These are phyloP conservation scores for Pleurotus tuoliensis DNA, from an alignment of 768 basidiomycete species.

Conservation along the genomic window DNA sequence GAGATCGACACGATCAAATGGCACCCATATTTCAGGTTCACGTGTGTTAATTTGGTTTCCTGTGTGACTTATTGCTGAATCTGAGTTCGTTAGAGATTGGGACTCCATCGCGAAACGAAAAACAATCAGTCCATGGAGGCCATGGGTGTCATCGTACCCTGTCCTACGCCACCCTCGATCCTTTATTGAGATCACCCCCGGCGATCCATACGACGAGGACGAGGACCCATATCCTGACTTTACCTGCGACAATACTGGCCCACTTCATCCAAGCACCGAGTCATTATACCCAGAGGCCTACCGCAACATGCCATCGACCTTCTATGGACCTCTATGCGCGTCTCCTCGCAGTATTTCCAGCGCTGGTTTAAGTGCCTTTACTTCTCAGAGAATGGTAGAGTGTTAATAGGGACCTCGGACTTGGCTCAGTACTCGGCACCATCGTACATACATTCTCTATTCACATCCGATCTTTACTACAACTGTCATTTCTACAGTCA, in stretches of 20 bases:
- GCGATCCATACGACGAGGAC: not conserved
- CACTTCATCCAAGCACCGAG: not conserved
- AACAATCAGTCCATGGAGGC: conserved; percentile 6
- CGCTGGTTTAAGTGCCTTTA: no score
- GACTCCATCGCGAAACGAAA: not conserved
- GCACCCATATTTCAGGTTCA: not conserved
- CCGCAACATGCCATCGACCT: conserved; percentile 10
- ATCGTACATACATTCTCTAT: no score
- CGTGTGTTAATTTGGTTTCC: not conserved
- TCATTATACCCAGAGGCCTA: not conserved
- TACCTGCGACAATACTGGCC: not conserved
- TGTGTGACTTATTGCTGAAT: no score
- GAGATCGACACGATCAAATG: not conserved
- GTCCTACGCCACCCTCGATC: not conserved
- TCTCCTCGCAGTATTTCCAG: no score
- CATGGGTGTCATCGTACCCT: not conserved
- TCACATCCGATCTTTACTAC: no score
- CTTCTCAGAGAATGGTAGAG: no score
- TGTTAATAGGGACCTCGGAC: no score
- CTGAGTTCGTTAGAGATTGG: not conserved
- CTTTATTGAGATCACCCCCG: not conserved
- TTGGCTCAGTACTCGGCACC: no score
- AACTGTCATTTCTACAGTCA: no score
- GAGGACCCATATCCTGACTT: not conserved
- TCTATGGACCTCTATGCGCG: no score